Conservation (phyloP, 441 rosid species). For the Gossypium gossypioides region DNA sequence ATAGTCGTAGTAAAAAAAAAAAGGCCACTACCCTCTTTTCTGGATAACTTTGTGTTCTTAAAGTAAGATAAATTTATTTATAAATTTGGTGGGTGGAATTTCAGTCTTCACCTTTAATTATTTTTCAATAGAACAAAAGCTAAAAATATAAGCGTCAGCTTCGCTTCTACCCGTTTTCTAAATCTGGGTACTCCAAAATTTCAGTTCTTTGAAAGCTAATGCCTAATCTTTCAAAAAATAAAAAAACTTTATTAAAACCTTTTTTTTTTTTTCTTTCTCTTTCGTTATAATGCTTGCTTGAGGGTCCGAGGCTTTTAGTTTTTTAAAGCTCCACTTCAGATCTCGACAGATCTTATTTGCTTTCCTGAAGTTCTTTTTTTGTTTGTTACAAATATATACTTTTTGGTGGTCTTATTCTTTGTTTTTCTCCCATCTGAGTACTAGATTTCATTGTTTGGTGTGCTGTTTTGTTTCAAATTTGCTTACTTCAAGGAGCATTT, state of each 20-base stretch:
- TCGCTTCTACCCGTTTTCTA: neutral
- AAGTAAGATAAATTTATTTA: neutral
- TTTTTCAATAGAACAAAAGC: neutral
- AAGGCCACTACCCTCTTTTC: neutral
- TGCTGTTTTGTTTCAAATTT: constrained; percentile 4
- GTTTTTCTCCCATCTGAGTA: neutral
- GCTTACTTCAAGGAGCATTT: neutral
- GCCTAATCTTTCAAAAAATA: too few relatives aligned
- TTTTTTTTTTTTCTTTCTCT: neutral
- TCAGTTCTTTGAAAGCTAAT: constrained; percentile 6
- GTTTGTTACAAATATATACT: neutral
- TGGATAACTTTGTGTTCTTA: neutral
- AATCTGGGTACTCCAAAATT: constrained; percentile 11
- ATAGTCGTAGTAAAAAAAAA: neutral
- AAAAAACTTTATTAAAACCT: neutral
- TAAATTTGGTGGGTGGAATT: constrained; percentile 11
- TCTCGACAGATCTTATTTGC: constrained; percentile 1
- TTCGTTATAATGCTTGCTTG: neutral
- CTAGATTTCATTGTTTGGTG: constrained; percentile 5
- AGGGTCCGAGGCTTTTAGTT: neutral
- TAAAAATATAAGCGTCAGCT: neutral
- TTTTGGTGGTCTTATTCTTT: constrained; percentile 9
- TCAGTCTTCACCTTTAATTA: neutral
- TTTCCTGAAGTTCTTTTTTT: neutral
- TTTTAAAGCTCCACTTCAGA: neutral